A percentile compares a stretch with the other conserved stretches of the same genome.
These are phyloP conservation scores for Gossypium schwendimanii DNA, from an alignment of 441 rosid species.

Conservation along the genomic window DNA sequence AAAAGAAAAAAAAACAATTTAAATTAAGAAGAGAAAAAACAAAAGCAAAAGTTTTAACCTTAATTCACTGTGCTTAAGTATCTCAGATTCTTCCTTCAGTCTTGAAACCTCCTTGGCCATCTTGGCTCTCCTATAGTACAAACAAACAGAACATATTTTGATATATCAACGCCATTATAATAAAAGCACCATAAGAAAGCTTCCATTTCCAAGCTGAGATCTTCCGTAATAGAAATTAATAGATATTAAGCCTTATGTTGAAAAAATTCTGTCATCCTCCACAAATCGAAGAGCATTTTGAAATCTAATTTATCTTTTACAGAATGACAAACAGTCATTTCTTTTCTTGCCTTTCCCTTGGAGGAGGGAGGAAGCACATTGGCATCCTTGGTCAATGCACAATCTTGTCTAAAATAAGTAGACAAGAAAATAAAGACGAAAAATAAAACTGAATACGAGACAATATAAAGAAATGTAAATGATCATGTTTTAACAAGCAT, in stretches of 20 bases:
- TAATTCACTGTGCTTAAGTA: slow-evolving; percentile 49
- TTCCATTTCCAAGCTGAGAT: neutral
- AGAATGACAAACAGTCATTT: too few species aligned
- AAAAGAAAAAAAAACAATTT: neutral
- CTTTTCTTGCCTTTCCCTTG: too few species aligned
- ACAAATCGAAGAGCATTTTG: too few species aligned
- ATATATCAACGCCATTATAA: slow-evolving; percentile 7
- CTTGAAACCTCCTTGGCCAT: slow-evolving; percentile 81
- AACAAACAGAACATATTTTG: slow-evolving; percentile 14
- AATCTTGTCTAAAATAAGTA: too few species aligned
- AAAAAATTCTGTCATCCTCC: too few species aligned
- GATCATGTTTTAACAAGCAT: too few species aligned
- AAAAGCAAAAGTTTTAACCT: slow-evolving; percentile 36
- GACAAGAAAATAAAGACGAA: too few species aligned
- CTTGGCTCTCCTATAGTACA: slow-evolving; percentile 63
- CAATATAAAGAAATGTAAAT: too few species aligned
- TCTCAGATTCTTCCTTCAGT: slow-evolving; percentile 66
- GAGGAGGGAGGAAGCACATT: too few species aligned
- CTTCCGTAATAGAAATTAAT: neutral
- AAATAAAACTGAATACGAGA: too few species aligned
- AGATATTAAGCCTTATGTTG: neutral
- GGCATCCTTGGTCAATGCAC: too few species aligned
- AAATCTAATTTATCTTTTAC: too few species aligned
- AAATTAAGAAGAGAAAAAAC: neutral
- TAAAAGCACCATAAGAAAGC: neutral